These are phyloP conservation scores for Poteriospumella lacustris DNA, from an alignment of 108 stramenopile genomes.

Conservation along the genomic window DNA sequence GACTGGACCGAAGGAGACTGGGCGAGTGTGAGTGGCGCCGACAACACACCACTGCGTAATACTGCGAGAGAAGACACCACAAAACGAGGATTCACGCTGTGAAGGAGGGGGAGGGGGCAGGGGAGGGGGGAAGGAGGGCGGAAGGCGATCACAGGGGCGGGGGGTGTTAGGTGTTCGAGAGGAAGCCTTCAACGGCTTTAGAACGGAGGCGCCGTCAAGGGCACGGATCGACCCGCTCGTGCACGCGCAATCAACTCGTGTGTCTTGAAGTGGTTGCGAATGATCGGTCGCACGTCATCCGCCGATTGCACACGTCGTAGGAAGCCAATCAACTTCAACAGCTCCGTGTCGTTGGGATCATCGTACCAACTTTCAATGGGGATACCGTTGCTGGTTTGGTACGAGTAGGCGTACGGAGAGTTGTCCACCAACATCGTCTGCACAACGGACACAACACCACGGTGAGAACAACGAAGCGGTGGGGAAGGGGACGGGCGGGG, in stretches of 20 bases:
- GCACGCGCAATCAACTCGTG: slow-evolving; percentile 56
- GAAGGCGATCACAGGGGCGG: no score
- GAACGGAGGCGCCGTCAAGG: not conserved
- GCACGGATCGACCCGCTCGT: not conserved
- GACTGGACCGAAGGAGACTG: no score
- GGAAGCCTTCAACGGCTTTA: no score
- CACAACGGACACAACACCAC: not conserved
- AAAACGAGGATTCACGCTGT: no score
- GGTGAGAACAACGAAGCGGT: not conserved
- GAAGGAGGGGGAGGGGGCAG: no score
- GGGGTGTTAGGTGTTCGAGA: no score
- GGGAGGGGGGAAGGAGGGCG: no score
- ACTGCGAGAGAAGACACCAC: no score
- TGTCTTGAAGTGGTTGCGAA: slow-evolving; percentile 66
- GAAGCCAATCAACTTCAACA: slow-evolving; percentile 79
- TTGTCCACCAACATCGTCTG: slow-evolving; percentile 88
- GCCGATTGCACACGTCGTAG: slow-evolving; percentile 64
- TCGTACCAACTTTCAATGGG: slow-evolving; percentile 98
- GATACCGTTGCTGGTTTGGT: slow-evolving; percentile 91
- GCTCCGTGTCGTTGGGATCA: slow-evolving; percentile 77
- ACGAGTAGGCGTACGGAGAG: slow-evolving; percentile 81
- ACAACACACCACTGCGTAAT: no score
- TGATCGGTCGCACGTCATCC: slow-evolving; percentile 68
- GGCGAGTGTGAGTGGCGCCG: no score
- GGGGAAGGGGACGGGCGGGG: not conserved